phyloP scores from a whole-genome alignment of 176 grass and related monocot species.

The Aechmea fasciata region DNA sequence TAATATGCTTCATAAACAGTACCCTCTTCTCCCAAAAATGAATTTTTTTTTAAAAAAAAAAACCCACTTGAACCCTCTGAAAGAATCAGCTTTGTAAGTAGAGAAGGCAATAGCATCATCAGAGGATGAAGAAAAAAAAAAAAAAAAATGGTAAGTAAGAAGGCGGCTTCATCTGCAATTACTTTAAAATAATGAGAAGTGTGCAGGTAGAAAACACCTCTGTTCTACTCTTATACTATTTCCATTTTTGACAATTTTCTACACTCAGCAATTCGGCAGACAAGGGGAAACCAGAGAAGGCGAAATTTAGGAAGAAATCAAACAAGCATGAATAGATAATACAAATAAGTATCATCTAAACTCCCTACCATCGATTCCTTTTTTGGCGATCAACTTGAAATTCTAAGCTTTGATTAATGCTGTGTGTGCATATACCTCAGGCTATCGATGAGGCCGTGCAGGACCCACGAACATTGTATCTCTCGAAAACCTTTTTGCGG shows the following conservation, averaged over 20 bases:
- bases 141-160: background rate
- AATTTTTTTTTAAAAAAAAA: too few relatives aligned
- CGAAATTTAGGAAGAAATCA: background rate
- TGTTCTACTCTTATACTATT: background rate
- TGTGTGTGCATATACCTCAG: constrained; percentile 43
- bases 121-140: background rate
- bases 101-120: background rate
- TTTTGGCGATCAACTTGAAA: background rate
- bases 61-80: too few relatives aligned
- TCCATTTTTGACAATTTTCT: background rate
- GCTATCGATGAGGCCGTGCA: constrained; percentile 57
- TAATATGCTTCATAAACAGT: too few relatives aligned
- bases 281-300: background rate
- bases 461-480: constrained; percentile 64
- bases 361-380: background rate
- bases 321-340: background rate
- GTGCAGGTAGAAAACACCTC: background rate
- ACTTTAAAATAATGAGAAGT: background rate
- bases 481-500: constrained; percentile 76
- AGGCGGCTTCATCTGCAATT: background rate
- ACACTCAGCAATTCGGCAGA: background rate
- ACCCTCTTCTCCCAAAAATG: too few relatives aligned
- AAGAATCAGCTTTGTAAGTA: too few relatives aligned
- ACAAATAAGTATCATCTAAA: background rate
- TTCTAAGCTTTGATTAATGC: background rate